These are phyloP conservation scores for Hyparrhenia diplandra DNA, from an alignment of 176 grass and related monocot genomes.

Conservation along the genomic window DNA sequence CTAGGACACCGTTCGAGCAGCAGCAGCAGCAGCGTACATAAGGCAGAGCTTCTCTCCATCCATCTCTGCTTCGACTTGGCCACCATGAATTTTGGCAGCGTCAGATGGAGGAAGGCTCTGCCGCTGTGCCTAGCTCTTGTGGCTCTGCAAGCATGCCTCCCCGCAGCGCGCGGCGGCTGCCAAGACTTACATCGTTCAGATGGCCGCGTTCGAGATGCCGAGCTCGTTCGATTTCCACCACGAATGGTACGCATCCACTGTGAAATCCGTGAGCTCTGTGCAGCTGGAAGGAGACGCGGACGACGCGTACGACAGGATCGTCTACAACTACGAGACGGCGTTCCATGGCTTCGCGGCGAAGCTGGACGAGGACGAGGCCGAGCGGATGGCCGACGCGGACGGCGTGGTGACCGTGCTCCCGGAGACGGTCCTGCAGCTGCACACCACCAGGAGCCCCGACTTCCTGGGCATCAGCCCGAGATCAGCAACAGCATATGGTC, in stretches of 20 bases:
- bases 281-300: constrained; percentile 5
- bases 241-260: constrained; percentile 84
- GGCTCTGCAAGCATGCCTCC: constrained; percentile 33
- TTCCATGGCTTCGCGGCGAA: constrained; percentile 84
- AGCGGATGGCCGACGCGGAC: constrained; percentile 55
- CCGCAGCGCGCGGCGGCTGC: constrained; percentile 14
- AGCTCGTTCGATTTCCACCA: constrained; percentile 48
- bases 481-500: constrained; percentile 74
- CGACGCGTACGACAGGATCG: constrained; percentile 38
- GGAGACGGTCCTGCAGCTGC: constrained; percentile 74
- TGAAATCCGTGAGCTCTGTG: constrained; percentile 38
- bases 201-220: constrained; percentile 78
- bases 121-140: constrained; percentile 35
- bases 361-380: constrained; percentile 63
- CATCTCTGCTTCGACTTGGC: not conserved
- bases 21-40: constrained; percentile 20
- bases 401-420: constrained; percentile 76
- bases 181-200: constrained; percentile 81
- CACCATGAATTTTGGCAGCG: constrained; percentile 26
- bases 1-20: not conserved
- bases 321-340: constrained; percentile 88
- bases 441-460: constrained; percentile 93
- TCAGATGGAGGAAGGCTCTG: constrained; percentile 27
- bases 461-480: constrained; percentile 89
- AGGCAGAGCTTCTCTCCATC: not conserved